Evolutionary conservation across 202 grass and related monocot genomes (phyloP).

Genomic region (Digitaria exilis): DNA sequence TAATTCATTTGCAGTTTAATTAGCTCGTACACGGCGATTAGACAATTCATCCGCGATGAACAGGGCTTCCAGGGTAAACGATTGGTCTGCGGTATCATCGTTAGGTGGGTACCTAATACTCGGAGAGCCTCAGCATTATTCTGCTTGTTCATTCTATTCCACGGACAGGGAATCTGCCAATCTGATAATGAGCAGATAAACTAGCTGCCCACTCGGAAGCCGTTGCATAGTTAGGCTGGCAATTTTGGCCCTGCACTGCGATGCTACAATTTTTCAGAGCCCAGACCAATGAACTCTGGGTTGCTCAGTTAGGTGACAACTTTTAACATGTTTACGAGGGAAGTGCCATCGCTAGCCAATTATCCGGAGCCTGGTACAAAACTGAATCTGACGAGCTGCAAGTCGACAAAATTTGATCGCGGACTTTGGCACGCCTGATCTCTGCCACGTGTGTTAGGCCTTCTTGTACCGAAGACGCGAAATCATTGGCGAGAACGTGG

Average conservation of each 20-base stretch:
- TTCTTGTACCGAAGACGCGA: background rate
- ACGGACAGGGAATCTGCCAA: background rate
- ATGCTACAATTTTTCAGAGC: background rate
- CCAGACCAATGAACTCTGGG: background rate
- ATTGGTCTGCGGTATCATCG: background rate
- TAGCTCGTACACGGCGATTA: background rate
- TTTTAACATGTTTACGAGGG: background rate
- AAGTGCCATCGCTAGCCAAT: too few relatives aligned
- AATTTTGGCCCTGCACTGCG: background rate
- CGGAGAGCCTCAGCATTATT: background rate
- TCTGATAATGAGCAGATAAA: background rate
- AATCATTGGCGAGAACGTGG: constrained; percentile 35
- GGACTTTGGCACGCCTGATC: background rate
- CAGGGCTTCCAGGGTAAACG: background rate
- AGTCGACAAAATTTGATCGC: background rate
- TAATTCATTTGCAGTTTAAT: background rate
- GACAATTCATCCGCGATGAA: background rate
- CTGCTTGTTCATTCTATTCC: background rate
- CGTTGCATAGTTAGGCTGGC: background rate
- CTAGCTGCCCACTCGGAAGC: background rate
- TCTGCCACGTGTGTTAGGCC: constrained; percentile 6
- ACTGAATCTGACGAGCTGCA: background rate
- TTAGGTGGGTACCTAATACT: constrained; percentile 25
- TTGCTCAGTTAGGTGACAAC: too few relatives aligned
- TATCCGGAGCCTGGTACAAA: background rate